Evolutionary conservation across 495 filamentous ascomycete species (phyloP), one percentile per base, ranked within the genome.

Genomic region (Sordaria brevicollis): DNA sequence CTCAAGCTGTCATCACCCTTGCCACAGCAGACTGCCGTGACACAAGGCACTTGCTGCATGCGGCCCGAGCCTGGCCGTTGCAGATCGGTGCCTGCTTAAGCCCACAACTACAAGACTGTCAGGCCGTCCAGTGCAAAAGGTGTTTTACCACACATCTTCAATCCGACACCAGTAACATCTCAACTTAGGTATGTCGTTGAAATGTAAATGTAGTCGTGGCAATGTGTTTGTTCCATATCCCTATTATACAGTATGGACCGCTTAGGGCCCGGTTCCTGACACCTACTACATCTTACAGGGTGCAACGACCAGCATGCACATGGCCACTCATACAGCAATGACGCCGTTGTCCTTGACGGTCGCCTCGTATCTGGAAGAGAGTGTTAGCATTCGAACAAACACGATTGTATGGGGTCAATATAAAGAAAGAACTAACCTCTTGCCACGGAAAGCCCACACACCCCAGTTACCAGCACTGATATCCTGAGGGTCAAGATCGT

Each of bases 401-500:
- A 35, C 57, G 38, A 70, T 17, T 17, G 6, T 43, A 36, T 29
- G 5, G 36, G 17, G 33, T 67, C 68, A 41, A 8, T 36, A 41
- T 29, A 6, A 37, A n/a, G 35, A 68, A 70, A 62, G 17, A 71
- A 85, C 88, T 75, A 89, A 97, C 89, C 95, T 91, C 88, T 99
- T 99, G 72, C 95, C 95, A 78, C 95, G 87, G 82, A 99, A 98
- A 35, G 89, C 93, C 93, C 94, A 99, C 19, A 96, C 80, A 5
- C 95, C 95, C 93, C 93, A 99, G 78, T 99, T 99, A 49, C 94
- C 93, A 77, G 91, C 93, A 72, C 90, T 97, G 72, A 98, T 84
- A 81, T 99, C 96, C 73, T 94, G 90, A 5, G 95, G 96, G 78
- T 99, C 95, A 67, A 93, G 76, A 79, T 99, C 95, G 77, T 97